phyloP scores from a whole-genome alignment of 2,329 filamentous ascomycete species.

The Sphaerulina populicola region DNA sequence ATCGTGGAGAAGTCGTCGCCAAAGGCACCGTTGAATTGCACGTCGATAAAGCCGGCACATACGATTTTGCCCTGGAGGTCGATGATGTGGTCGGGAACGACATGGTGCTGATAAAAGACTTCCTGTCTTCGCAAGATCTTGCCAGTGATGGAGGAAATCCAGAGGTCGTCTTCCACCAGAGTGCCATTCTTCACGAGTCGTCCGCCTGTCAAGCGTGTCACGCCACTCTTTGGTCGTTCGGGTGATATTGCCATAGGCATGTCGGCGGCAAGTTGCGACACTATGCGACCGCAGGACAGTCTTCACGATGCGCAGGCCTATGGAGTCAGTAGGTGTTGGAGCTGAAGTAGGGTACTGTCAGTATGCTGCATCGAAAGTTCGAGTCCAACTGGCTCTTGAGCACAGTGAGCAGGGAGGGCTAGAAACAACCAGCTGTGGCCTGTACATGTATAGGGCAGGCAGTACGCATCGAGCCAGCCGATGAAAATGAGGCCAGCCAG shows the following conservation, averaged over 20 bases:
- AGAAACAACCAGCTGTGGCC: background rate
- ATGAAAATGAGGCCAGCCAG: background rate
- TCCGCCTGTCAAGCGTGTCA: conserved; percentile 62
- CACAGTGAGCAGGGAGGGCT: background rate
- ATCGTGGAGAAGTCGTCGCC: conserved; percentile 85
- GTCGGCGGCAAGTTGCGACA: background rate
- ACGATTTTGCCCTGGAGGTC: conserved; percentile 77
- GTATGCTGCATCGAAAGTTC: too few relatives aligned
- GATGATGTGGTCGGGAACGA: conserved; percentile 63
- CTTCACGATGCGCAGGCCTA: background rate
- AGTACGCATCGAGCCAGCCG: background rate
- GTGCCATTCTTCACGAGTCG: conserved; percentile 60
- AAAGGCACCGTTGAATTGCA: conserved; percentile 84
- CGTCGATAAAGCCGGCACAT: conserved; percentile 79
- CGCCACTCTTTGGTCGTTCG: conserved; percentile 40
- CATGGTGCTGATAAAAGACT: conserved; percentile 58
- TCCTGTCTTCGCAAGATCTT: conserved; percentile 67
- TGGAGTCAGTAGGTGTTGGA: too few relatives aligned
- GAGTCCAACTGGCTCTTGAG: background rate
- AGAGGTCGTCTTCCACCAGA: conserved; percentile 71
- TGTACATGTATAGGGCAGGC: too few relatives aligned
- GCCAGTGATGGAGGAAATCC: conserved; percentile 73
- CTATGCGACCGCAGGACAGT: background rate
- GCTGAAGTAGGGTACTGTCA: too few relatives aligned
- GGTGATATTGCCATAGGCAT: conserved; percentile 38